phyloP scores from a whole-genome alignment of 1,284 basidiomycete genomes.

The Naganishia sp. region DNA sequence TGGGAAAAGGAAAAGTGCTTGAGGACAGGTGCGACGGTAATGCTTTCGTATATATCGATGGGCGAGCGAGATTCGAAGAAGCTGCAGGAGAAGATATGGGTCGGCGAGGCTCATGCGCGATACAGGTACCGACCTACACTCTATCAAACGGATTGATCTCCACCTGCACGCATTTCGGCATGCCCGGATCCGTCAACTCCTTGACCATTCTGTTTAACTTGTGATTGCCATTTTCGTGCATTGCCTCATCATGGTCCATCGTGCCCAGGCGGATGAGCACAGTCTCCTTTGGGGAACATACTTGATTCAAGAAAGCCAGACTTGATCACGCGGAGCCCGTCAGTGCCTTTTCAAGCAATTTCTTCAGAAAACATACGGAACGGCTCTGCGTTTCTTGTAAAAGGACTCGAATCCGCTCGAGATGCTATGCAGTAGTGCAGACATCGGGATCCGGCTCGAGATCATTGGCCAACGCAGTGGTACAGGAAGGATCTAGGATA shows the following conservation, averaged over 20 bases:
- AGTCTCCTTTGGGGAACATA: conserved; percentile 20
- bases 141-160: conserved; percentile 48
- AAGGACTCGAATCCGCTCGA: conserved; percentile 48
- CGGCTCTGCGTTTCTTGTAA: conserved; percentile 44
- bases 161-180: conserved; percentile 44
- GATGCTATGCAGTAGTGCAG: conserved; percentile 45
- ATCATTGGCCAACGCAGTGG: conserved; percentile 46
- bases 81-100: conserved; percentile 33
- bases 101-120: too few species aligned
- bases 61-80: conserved; percentile 49
- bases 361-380: conserved; percentile 41
- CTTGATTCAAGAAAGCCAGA: conserved; percentile 14
- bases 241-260: conserved; percentile 22
- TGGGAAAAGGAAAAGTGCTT: conserved; percentile 50
- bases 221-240: conserved; percentile 37
- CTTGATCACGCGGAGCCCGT: background rate
- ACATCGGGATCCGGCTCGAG: conserved; percentile 46
- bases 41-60: conserved; percentile 43
- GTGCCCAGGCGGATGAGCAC: conserved; percentile 26
- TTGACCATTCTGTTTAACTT: conserved; percentile 39
- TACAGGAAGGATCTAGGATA: conserved; percentile 39
- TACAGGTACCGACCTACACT: conserved; percentile 39
- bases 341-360: background rate
- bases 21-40: conserved; percentile 47
- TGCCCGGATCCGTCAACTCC: conserved; percentile 38